Conservation (phyloP, 257 asterid genomes). For the Linderniella brevidens region DNA sequence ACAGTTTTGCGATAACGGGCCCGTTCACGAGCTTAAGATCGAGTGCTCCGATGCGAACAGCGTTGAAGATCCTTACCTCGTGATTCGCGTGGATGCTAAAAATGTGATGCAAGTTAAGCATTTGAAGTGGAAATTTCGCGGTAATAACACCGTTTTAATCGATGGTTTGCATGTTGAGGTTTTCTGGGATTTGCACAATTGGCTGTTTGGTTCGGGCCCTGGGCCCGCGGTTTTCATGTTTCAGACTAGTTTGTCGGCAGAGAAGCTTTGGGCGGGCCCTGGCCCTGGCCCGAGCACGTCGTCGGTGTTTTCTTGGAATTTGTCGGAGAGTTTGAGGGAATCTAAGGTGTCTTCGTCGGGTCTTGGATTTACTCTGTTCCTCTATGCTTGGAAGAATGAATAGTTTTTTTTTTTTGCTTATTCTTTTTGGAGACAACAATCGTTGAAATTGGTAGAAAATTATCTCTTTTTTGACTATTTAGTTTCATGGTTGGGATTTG, state of each 20-base stretch:
- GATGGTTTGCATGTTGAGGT: slow-evolving; percentile 22
- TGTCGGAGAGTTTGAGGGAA: slow-evolving; percentile 18
- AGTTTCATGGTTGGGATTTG: too few species aligned
- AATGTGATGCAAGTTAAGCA: slow-evolving; percentile 21
- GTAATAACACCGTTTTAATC: slow-evolving; percentile 19
- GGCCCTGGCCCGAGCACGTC: slow-evolving; percentile 3
- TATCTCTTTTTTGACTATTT: too few species aligned
- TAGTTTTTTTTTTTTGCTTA: slow-evolving; percentile 5
- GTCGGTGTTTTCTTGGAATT: slow-evolving; percentile 5
- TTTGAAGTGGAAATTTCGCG: slow-evolving; percentile 25
- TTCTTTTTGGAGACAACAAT: too few species aligned
- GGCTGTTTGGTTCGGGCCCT: slow-evolving; percentile 18
- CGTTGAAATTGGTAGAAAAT: too few species aligned
- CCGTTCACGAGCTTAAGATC: slow-evolving; percentile 20
- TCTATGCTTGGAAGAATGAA: slow-evolving; percentile 32
- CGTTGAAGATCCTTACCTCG: slow-evolving; percentile 14
- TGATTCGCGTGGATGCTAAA: slow-evolving; percentile 14
- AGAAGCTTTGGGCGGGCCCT: slow-evolving; percentile 17
- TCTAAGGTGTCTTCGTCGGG: slow-evolving; percentile 10
- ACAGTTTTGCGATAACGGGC: slow-evolving; percentile 15
- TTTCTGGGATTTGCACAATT: slow-evolving; percentile 28
- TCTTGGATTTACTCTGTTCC: slow-evolving; percentile 19
- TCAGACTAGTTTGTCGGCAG: slow-evolving; percentile 17
- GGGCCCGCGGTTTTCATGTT: slow-evolving; percentile 29
- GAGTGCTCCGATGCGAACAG: slow-evolving; percentile 16